These are phyloP conservation scores for Arthroderma sp. DNA, from an alignment of 2,329 filamentous ascomycete species.

Conservation along the genomic window DNA sequence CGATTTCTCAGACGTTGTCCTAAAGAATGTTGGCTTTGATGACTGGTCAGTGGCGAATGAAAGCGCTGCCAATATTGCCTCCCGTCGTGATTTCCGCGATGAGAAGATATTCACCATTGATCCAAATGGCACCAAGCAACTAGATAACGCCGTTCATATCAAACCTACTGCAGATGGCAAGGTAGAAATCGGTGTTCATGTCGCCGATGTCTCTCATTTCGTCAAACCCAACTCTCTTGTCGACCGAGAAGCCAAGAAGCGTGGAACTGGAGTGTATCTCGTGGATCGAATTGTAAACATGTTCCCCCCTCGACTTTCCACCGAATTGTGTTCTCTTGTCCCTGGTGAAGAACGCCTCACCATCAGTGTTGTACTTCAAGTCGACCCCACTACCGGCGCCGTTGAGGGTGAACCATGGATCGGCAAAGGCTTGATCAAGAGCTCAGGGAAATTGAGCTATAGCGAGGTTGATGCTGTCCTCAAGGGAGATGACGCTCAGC, in stretches of 20 bases:
- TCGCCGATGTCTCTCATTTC: conserved; percentile 91
- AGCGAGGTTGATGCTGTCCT: conserved; percentile 76
- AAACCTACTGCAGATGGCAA: conserved; percentile 71
- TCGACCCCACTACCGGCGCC: conserved; percentile 70
- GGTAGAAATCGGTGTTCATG: conserved; percentile 88
- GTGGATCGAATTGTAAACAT: conserved; percentile 81
- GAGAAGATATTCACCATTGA: conserved; percentile 89
- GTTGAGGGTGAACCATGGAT: conserved; percentile 84
- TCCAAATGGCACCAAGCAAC: conserved; percentile 71
- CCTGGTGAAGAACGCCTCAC: conserved; percentile 84
- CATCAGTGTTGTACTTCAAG: conserved; percentile 83
- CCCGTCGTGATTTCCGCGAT: conserved; percentile 77
- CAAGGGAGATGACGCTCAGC: conserved; percentile 49
- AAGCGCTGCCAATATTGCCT: conserved; percentile 56
- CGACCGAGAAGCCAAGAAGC: conserved; percentile 94
- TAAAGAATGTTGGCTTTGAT: conserved; percentile 82
- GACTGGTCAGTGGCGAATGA: conserved; percentile 83
- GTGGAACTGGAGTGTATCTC: conserved; percentile 87
- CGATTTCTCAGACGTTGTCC: conserved; percentile 91
- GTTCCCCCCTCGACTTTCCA: conserved; percentile 72
- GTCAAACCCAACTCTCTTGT: conserved; percentile 92
- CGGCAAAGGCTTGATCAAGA: conserved; percentile 88
- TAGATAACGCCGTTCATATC: conserved; percentile 87
- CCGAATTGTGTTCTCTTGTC: conserved; percentile 74
- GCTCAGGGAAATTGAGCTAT: conserved; percentile 70